phyloP scores from a whole-genome alignment of 2,329 filamentous ascomycete species.

The Sporothrix humicola region DNA sequence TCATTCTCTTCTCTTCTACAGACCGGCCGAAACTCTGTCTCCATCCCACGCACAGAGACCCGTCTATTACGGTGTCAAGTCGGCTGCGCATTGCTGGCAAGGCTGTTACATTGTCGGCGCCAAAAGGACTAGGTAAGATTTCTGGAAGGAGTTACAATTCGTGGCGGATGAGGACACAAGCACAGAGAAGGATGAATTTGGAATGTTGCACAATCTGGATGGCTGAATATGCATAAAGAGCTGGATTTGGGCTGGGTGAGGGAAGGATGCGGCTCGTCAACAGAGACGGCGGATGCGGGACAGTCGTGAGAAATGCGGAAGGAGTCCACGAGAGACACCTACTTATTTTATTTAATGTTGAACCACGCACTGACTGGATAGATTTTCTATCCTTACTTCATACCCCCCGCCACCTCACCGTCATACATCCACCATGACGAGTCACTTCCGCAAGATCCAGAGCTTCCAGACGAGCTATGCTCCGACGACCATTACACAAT shows the following conservation, averaged over 20 bases:
- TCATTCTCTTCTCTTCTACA: not conserved
- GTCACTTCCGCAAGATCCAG: constrained; percentile 80
- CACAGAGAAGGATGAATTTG: not conserved
- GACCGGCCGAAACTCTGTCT: constrained; percentile 22
- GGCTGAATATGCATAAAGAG: not conserved
- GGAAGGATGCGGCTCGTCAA: not conserved
- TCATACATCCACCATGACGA: constrained; percentile 56
- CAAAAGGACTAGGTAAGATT: constrained; percentile 16
- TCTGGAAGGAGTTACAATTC: not conserved
- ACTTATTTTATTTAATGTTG: too few relatives aligned
- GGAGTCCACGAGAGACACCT: not conserved
- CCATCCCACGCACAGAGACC: not conserved
- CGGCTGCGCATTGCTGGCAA: constrained; percentile 28
- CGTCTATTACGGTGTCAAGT: constrained; percentile 28
- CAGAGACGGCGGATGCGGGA: not conserved
- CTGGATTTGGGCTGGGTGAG: not conserved
- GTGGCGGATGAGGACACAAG: not conserved
- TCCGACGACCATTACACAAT: constrained; percentile 85
- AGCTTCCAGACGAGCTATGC: constrained; percentile 90
- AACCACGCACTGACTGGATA: not conserved
- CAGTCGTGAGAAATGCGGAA: not conserved
- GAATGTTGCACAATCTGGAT: not conserved
- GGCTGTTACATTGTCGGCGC: not conserved
- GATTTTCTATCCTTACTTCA: constrained; percentile 30
- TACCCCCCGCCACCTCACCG: constrained; percentile 36